Conservation (phyloP, 1,284 basidiomycete genomes). For the Heterobasidion annosum region DNA sequence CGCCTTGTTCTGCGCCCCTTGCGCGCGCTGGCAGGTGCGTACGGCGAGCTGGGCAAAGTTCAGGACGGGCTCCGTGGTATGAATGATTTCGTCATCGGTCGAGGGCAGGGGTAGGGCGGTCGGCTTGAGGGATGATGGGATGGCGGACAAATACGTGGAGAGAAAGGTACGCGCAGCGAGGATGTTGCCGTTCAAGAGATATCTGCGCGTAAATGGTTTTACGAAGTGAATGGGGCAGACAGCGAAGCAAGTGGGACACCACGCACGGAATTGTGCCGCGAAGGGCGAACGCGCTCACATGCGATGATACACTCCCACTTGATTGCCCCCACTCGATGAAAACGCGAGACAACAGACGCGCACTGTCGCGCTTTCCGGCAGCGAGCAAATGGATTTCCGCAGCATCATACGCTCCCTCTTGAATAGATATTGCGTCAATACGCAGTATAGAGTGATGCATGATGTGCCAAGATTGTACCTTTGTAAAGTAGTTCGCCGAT, state of each 20-base stretch:
- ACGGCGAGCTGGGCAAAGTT: slow-evolving; percentile 89
- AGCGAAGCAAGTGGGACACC: background rate
- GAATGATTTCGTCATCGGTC: slow-evolving; percentile 43
- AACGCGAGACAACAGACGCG: slow-evolving; percentile 77
- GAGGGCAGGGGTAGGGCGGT: slow-evolving; percentile 15
- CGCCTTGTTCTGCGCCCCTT: slow-evolving; percentile 63
- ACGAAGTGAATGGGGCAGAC: background rate
- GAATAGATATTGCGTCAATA: background rate
- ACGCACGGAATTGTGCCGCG: slow-evolving; percentile 79
- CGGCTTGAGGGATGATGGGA: slow-evolving; percentile 31
- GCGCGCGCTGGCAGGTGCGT: slow-evolving; percentile 74
- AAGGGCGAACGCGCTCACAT: slow-evolving; percentile 64
- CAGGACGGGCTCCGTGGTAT: slow-evolving; percentile 65
- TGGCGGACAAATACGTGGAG: slow-evolving; percentile 50
- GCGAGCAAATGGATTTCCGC: slow-evolving; percentile 80
- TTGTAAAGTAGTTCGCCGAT: slow-evolving; percentile 83
- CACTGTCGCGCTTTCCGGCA: slow-evolving; percentile 82
- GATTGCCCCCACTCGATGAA: slow-evolving; percentile 66
- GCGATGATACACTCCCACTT: slow-evolving; percentile 2
- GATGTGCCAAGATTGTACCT: slow-evolving; percentile 36
- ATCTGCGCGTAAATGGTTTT: slow-evolving; percentile 32
- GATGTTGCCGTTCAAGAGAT: slow-evolving; percentile 82
- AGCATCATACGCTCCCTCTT: slow-evolving; percentile 65
- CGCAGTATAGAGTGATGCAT: background rate
- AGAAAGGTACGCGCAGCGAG: slow-evolving; percentile 82